Evolutionary conservation across 2,329 filamentous ascomycete genomes (phyloP), one percentile per base, ranked within the genome.

Genomic region (Aspergillus sp.): DNA sequence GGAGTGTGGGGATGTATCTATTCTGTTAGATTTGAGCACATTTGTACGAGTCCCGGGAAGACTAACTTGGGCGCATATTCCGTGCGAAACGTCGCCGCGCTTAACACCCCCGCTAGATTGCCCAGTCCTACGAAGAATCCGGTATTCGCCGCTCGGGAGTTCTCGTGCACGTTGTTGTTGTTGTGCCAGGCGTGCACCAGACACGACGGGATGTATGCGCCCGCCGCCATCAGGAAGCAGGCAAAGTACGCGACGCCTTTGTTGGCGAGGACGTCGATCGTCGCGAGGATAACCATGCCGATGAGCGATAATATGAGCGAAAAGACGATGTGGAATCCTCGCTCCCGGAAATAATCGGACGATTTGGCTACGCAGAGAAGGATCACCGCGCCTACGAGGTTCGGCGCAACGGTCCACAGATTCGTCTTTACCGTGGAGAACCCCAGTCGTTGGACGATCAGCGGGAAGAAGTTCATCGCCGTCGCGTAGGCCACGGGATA

Each of bases 91-190:
- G 79, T 83, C 0, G 74, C 78, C 2, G 68, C 66, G 51, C 69
- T 71, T n/a, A 83, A 56, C 14, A 84, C 78, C 0, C 81, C 81
- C 0, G 76, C 80, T 3, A 84, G 59, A 59, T 84, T 84, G 0
- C 80, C 80, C 7, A 84, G 65, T 0, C 79, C 81, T 6, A 81
- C 80, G 1, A 81, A 70, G 14, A 82, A 67, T 0, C 78, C 81
- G 1, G 80, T 83, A 10, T 78, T 81, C 0, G 80, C 80, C 5
- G 81, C 81, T 0, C 81, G 75, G 0, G 73, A 75, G 49, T 78
- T 82, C 69, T 85, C 81, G 24, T 80, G 77, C 7, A 82, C 69
- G 47, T 81, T 83, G 65, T 84, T 84, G 61, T 83, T 84, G 57
- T 83, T 83, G 59, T 82, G 75, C 81, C 82, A 82, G 1, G 75